Evolutionary conservation across 2,329 filamentous ascomycete species (phyloP), one percentile per base, ranked within the genome.

Genomic region (Fusarium torulosum): DNA sequence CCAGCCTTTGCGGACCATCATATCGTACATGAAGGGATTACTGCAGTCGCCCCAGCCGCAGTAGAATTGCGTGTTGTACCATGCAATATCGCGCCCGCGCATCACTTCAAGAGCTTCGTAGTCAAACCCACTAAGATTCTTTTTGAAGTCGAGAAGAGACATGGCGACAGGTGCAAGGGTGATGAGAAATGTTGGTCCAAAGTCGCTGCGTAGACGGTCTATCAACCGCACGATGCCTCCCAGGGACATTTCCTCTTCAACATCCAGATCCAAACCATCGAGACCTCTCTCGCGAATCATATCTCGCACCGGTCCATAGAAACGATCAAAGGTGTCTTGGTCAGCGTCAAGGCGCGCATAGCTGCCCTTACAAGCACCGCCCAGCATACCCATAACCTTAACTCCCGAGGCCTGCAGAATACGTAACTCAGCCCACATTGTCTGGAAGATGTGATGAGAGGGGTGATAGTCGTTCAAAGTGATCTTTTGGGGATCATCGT

Each of bases 61-160:
- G 83, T 97, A 97, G 79, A 97, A 97, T 75, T 97, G 94, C 7
- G 90, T 85, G 75, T 97, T 97, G 78, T 97, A 97, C 88, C 93
- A 97, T 4, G 85, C 84, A 27, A 97, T 91, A 42, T 90, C 85
- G 17, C 78, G 78, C 1, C 90, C 90, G 7, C 87, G 83, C 77
- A 87, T 84, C 13, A 85, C 83, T 75, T 97, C 93, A 4, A 97
- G 84, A 13, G 88, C 83, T 43, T 88, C 84, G 78, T 97, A 97
- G 75, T 88, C 86, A 77, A 97, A 97, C 0, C 94, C 94, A 60
- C 90, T 94, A 4, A 97, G 84, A 75, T 93, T 91, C 44, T 77
- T 79, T 21, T 75, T 76, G 23, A 78, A 75, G 67, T 83, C 79
- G 40, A 90, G 85, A 25, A 89, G 79, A 0, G 92, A 93, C 2